Conservation (phyloP, 805 yeast genomes). For the Millerozyma miso region DNA sequence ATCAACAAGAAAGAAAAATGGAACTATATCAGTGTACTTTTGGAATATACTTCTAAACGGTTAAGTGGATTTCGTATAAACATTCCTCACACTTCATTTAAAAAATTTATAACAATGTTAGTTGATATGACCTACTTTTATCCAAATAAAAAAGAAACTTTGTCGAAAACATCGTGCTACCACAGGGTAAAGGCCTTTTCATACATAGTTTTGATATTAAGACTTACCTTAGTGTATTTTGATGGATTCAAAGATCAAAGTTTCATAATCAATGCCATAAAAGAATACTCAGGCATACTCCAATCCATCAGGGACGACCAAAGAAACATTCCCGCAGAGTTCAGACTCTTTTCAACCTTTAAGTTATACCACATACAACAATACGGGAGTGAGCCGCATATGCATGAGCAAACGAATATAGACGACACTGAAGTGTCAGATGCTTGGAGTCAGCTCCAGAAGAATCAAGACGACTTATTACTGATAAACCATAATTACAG, state of each 20-base stretch:
- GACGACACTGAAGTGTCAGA: background rate
- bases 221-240: slow-evolving; percentile 16
- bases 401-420: background rate
- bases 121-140: slow-evolving; percentile 13
- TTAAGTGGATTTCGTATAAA: slow-evolving; percentile 16
- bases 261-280: slow-evolving; percentile 5
- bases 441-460: background rate
- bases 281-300: background rate
- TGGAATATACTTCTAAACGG: slow-evolving; percentile 16
- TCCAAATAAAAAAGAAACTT: slow-evolving; percentile 3
- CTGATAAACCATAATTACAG: background rate
- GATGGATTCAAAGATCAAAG: slow-evolving; percentile 33
- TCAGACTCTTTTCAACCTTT: slow-evolving; percentile 4
- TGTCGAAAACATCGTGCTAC: slow-evolving; percentile 1
- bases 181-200: slow-evolving; percentile 5
- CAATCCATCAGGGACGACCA: background rate
- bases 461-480: background rate
- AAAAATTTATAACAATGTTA: slow-evolving; percentile 20
- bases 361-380: slow-evolving; percentile 5
- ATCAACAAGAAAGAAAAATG: slow-evolving; percentile 22
- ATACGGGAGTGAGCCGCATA: slow-evolving; percentile 2
- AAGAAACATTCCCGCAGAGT: background rate
- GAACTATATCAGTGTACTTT: slow-evolving; percentile 21
- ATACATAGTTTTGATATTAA: slow-evolving; percentile 13
- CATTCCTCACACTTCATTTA: slow-evolving; percentile 16